These are phyloP conservation scores for Silene uniflora DNA, from an alignment of 148 eudicot species.

Conservation along the genomic window DNA sequence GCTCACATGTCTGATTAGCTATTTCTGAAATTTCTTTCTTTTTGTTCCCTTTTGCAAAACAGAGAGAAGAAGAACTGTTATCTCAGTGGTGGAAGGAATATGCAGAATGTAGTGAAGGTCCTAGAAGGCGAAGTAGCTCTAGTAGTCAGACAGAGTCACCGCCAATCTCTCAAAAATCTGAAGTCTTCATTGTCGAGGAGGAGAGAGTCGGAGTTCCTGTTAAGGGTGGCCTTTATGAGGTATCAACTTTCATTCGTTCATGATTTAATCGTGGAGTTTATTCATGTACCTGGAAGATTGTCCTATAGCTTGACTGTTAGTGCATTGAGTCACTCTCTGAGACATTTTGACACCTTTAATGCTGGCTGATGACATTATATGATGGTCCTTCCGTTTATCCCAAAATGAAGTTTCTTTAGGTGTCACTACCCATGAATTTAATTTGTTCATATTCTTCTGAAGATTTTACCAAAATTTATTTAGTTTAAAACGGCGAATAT, in stretches of 20 bases:
- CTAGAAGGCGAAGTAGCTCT: conserved; percentile 42
- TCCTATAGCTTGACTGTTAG: not conserved
- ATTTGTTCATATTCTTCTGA: not conserved
- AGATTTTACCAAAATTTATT: not conserved
- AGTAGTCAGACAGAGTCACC: conserved; percentile 29
- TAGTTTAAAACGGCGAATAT: not conserved
- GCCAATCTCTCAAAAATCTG: conserved; percentile 20
- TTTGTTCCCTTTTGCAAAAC: conserved; percentile 11
- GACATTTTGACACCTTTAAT: not conserved
- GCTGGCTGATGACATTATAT: not conserved
- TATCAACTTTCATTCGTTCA: conserved; percentile 23
- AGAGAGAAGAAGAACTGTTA: conserved; percentile 92
- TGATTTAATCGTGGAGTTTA: not conserved
- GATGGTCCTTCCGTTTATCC: not conserved
- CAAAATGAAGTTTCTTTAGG: not conserved
- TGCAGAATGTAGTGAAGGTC: conserved; percentile 98
- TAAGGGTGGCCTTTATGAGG: conserved; percentile 99
- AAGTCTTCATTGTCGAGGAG: conserved; percentile 51
- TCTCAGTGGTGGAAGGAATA: conserved; percentile 97
- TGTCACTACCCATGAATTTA: not conserved
- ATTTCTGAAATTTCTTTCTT: not conserved
- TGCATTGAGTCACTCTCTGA: not conserved
- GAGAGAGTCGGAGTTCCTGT: conserved; percentile 99
- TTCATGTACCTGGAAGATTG: not conserved
- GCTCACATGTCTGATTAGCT: not conserved